Evolutionary conservation across 345 rosid genomes (phyloP).

Genomic region (Ceriops tagal): DNA sequence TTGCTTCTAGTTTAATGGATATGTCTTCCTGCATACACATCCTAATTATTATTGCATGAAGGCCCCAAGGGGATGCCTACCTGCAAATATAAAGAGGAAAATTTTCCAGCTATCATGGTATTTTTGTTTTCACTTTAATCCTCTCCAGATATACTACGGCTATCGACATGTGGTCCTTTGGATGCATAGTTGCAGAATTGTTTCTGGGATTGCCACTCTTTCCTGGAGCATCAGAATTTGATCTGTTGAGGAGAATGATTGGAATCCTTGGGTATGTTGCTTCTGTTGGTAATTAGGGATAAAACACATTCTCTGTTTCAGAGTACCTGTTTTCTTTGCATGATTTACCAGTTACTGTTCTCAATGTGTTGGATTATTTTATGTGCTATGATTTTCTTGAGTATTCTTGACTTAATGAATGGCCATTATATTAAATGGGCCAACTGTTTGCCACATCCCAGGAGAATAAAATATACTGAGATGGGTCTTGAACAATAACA

Average conservation of each 20-base stretch:
- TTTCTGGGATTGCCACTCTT: constrained; percentile 95
- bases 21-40: neutral
- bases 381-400: no score
- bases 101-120: neutral
- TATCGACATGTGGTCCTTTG: constrained; percentile 99
- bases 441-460: no score
- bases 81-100: neutral
- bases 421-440: no score
- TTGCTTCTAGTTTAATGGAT: no score
- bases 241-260: constrained; percentile 87
- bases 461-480: no score
- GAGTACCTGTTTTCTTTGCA: no score
- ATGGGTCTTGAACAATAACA: no score
- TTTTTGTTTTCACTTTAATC: constrained; percentile 37
- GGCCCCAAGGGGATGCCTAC: neutral
- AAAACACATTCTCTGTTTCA: neutral
- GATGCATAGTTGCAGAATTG: constrained; percentile 98
- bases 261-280: constrained; percentile 78
- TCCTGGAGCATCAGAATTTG: constrained; percentile 99
- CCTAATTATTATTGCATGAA: neutral
- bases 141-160: constrained; percentile 81
- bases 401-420: no score
- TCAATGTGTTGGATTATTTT: no score
- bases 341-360: neutral
- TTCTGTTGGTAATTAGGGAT: neutral